A percentile compares a stretch with the other conserved stretches of the same genome.
Evolutionary conservation across 2,329 filamentous ascomycete genomes (phyloP).

Genomic region (Xylariales sp.): DNA sequence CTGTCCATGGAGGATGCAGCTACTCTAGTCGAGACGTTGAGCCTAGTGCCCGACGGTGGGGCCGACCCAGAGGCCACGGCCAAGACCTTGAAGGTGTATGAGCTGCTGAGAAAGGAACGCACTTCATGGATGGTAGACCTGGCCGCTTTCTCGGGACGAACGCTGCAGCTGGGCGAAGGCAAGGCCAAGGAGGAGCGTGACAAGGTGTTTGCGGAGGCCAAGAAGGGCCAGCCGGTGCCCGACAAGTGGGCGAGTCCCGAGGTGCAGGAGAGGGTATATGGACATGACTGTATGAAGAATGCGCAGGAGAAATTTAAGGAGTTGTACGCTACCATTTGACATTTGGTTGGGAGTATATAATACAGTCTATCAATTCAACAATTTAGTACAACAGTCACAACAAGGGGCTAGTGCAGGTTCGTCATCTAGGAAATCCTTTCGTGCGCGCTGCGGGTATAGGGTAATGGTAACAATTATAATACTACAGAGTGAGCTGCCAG

Average conservation of each 20-base stretch:
- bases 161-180: conserved; percentile 54
- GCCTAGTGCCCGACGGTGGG: conserved; percentile 28
- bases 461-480: too few relatives aligned
- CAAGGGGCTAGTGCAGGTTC: too few relatives aligned
- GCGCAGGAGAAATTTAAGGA: conserved; percentile 47
- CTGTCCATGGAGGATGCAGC: conserved; percentile 66
- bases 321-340: conserved; percentile 32
- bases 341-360: too few relatives aligned
- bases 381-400: too few relatives aligned
- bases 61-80: conserved; percentile 34
- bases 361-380: too few relatives aligned
- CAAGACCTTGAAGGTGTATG: conserved; percentile 50
- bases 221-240: conserved; percentile 46
- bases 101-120: conserved; percentile 51
- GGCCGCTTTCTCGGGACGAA: conserved; percentile 47
- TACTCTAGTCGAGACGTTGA: conserved; percentile 49
- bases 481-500: neutral
- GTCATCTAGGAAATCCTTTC: too few relatives aligned
- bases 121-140: conserved; percentile 48
- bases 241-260: conserved; percentile 70
- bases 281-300: conserved; percentile 55
- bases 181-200: conserved; percentile 56
- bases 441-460: too few relatives aligned
- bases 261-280: conserved; percentile 63
- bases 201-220: conserved; percentile 48